phyloP scores from a whole-genome alignment of 2,329 filamentous ascomycete species.

The Ophiostoma sp. region DNA sequence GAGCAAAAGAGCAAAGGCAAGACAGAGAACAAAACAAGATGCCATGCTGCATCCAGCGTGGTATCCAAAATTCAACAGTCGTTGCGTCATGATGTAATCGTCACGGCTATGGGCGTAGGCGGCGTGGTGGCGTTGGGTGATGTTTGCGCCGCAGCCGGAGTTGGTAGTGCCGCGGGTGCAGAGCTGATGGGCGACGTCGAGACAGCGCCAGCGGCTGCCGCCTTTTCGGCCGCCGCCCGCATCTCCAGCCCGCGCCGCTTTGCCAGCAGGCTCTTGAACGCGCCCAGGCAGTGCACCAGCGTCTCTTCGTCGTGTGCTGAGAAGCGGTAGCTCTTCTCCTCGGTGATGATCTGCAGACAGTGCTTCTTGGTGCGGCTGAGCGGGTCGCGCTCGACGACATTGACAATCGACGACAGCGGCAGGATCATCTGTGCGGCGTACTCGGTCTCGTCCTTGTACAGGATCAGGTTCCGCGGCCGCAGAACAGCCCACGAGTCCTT shows the following conservation, averaged over 20 bases:
- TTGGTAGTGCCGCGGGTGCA: neutral
- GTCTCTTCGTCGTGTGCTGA: constrained; percentile 75
- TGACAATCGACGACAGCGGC: constrained; percentile 71
- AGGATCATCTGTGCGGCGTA: constrained; percentile 82
- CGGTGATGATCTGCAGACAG: constrained; percentile 89
- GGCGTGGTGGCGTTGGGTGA: constrained; percentile 12
- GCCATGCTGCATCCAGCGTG: neutral
- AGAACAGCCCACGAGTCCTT: constrained; percentile 92
- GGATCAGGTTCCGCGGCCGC: constrained; percentile 73
- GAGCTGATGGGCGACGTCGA: constrained; percentile 5
- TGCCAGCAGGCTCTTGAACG: constrained; percentile 78
- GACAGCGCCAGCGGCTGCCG: constrained; percentile 14
- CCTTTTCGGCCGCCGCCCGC: constrained; percentile 38
- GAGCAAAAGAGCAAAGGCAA: neutral
- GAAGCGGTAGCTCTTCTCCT: constrained; percentile 78
- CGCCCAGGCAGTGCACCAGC: constrained; percentile 77
- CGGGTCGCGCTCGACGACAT: constrained; percentile 88
- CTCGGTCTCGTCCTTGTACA: constrained; percentile 91
- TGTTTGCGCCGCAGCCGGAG: neutral
- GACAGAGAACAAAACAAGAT: neutral
- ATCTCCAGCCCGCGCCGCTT: constrained; percentile 61
- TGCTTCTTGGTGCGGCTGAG: constrained; percentile 76
- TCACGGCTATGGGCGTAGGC: constrained; percentile 1
- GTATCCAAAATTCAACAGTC: constrained; percentile 12
- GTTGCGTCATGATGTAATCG: constrained; percentile 19